A percentile compares a stretch with the other conserved stretches of the same genome.
phyloP scores from a whole-genome alignment of 352 stramenopile species.

The Globisporangium paddicum region DNA sequence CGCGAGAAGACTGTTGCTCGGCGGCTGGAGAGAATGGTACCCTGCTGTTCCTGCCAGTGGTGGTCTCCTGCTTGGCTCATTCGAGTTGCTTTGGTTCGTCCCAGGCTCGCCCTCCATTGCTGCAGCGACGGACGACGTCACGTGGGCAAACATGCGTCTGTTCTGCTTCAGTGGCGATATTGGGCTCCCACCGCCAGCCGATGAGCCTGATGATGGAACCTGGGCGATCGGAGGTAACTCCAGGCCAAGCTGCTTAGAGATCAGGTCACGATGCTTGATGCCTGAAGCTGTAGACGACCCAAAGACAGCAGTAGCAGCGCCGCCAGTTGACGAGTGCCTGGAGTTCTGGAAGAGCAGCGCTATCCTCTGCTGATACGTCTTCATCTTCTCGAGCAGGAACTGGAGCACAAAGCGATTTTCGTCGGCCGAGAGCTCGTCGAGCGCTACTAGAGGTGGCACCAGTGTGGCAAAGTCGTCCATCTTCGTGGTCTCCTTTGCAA shows the following conservation, averaged over 20 bases:
- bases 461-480: constrained; percentile 33
- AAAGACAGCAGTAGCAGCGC: not conserved
- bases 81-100: not conserved
- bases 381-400: constrained; percentile 67
- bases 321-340: not conserved
- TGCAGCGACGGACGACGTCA: constrained; percentile 18
- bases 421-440: constrained; percentile 48
- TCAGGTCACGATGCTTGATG: constrained; percentile 15
- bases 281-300: not conserved
- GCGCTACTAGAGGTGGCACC: constrained; percentile 22
- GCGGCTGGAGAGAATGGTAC: not conserved
- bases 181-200: not conserved
- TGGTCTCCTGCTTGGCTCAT: not conserved
- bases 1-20: constrained; percentile 23
- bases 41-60: not conserved
- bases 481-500: constrained; percentile 24
- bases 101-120: constrained; percentile 6
- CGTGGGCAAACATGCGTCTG: constrained; percentile 37
- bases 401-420: constrained; percentile 39
- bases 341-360: constrained; percentile 30
- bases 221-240: constrained; percentile 46
- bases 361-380: constrained; percentile 50
- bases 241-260: constrained; percentile 49
- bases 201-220: not conserved
- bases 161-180: constrained; percentile 47